A percentile compares a stretch with the other conserved stretches of the same genome.
Evolutionary conservation across 371 early-diverging fungal species (phyloP).

Genomic region (Actinomortierella ambigua): DNA sequence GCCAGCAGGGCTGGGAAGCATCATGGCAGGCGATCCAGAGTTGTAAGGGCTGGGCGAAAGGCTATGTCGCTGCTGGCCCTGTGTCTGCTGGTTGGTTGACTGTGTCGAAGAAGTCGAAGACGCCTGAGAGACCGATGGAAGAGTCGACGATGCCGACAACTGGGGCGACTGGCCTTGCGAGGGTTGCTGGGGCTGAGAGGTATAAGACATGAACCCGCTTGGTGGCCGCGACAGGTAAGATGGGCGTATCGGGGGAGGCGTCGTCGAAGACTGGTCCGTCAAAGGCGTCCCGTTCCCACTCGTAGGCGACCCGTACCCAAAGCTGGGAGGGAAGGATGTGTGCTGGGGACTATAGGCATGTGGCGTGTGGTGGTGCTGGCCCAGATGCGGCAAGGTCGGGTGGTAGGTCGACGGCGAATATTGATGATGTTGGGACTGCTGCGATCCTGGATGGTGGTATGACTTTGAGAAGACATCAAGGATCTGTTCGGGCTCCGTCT

Average conservation of each 20-base stretch:
- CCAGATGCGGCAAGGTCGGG: background rate
- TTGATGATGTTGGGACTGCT: slow-evolving; percentile 19
- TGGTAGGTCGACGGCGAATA: background rate
- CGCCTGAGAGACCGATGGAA: background rate
- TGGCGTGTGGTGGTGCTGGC: slow-evolving; percentile 28
- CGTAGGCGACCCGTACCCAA: slow-evolving; percentile 18
- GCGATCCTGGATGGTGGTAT: slow-evolving; percentile 14
- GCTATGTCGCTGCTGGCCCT: slow-evolving; percentile 26
- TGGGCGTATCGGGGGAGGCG: slow-evolving; percentile 24
- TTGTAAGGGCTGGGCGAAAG: slow-evolving; percentile 28
- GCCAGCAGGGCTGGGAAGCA: slow-evolving; percentile 31
- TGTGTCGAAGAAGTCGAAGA: too few species aligned
- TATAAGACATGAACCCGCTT: slow-evolving; percentile 24
- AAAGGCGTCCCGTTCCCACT: slow-evolving; percentile 12
- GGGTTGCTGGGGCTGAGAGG: slow-evolving; percentile 6
- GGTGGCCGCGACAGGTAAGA: slow-evolving; percentile 14
- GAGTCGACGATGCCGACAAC: slow-evolving; percentile 15
- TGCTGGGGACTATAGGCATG: slow-evolving; percentile 36
- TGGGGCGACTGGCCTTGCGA: slow-evolving; percentile 34
- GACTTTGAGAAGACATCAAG: slow-evolving; percentile 31
- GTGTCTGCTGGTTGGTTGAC: background rate
- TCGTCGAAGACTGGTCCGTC: slow-evolving; percentile 32
- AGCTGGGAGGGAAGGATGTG: slow-evolving; percentile 19
- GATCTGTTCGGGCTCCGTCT: slow-evolving; percentile 30
- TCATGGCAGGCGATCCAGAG: slow-evolving; percentile 32